Base-by-base conservation (phyloP, 2,329 filamentous ascomycete species). In the Sporothrix brunneoviolacea region DNA sequence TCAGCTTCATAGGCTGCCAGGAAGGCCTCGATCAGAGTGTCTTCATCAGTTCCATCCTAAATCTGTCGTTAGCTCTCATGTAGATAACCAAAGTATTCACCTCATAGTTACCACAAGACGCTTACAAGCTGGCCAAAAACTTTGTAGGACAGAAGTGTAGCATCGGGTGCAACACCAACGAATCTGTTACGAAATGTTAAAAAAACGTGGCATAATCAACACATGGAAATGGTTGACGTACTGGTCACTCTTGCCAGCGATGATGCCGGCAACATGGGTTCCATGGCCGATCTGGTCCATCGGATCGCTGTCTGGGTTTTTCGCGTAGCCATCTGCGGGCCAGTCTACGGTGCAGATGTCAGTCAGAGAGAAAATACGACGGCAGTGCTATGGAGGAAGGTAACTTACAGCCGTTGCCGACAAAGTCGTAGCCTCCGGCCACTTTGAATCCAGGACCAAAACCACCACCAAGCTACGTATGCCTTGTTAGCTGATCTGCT, bases 1-100 rank as follows among this genome's bases (percentile, higher is more conserved):
- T 77, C 78, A 15, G 73, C 79, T 58, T 83, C 72, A 56, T 75
- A 82, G 0, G 82, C 82, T 59, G 70, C 71, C 62, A 79, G 75
- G 59, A 77, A 83, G 1, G 80, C 79, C 10, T 72, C 71, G 35
- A 83, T 79, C 46, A 84, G 62, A 4, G 82, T 65, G 51, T 84
- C 80, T 56, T 77, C 75, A 10, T 63, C 60, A 4, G 62, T 63
- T 4, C 55, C 54, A 38, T 44, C 40, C 21, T 52, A n/a, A n/a
- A n/a, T n/a, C n/a, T n/a, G n/a, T n/a, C n/a, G n/a, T n/a, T n/a
- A n/a, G n/a, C n/a, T n/a, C n/a, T n/a, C n/a, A n/a, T n/a, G n/a
- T n/a, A n/a, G n/a, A n/a, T n/a, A n/a, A n/a, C n/a, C n/a, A n/a
- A n/a, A n/a, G n/a, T n/a, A n/a, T n/a, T n/a, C n/a, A n/a, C n/a